These are phyloP conservation scores for Apiospora rasikravindrae DNA, from an alignment of 2,329 filamentous ascomycete species.

Conservation along the genomic window DNA sequence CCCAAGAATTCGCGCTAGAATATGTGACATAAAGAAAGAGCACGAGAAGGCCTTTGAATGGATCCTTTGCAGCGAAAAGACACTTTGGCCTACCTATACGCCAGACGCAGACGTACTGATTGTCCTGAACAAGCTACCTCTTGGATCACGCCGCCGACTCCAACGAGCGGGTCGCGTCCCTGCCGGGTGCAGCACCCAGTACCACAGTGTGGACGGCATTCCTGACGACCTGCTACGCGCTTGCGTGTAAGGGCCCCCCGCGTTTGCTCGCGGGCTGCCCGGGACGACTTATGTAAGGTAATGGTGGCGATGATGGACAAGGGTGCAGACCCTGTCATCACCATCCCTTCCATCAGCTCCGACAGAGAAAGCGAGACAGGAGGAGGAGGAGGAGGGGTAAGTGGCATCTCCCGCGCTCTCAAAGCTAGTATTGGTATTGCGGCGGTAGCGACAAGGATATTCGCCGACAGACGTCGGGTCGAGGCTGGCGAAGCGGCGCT, in stretches of 20 bases:
- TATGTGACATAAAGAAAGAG: not conserved
- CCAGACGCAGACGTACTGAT: not conserved
- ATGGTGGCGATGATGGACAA: not conserved
- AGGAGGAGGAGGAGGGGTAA: too few relatives aligned
- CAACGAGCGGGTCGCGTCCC: not conserved
- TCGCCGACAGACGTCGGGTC: not conserved
- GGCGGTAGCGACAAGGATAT: not conserved
- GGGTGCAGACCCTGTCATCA: not conserved
- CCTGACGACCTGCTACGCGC: not conserved
- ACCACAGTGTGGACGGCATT: not conserved
- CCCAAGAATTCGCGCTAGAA: not conserved
- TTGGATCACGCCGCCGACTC: not conserved
- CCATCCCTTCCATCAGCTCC: not conserved
- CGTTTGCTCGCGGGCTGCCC: not conserved
- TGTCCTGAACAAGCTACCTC: not conserved
- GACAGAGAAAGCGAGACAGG: not conserved
- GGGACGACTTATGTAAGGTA: not conserved
- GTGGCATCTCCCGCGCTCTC: too few relatives aligned
- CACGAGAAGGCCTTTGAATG: not conserved
- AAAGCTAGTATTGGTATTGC: too few relatives aligned
- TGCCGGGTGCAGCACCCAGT: not conserved
- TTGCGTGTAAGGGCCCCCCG: not conserved
- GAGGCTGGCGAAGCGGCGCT: not conserved
- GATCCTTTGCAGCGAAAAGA: not conserved
- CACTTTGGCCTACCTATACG: conserved; percentile 4